Conservation (phyloP, 176 grass and related monocot species). For the Juncus effusus region DNA sequence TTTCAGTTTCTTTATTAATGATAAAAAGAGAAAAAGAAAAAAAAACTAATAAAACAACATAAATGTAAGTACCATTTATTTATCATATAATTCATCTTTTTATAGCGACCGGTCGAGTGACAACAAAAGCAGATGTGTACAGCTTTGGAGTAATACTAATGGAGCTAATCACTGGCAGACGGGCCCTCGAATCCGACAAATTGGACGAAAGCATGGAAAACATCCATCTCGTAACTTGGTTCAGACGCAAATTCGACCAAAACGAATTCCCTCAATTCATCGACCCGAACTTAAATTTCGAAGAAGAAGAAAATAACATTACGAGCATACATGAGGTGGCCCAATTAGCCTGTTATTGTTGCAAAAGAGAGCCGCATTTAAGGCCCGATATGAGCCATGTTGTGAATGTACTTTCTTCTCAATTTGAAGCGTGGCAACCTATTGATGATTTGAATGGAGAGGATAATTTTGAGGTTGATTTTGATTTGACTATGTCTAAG, state of each 20-base stretch:
- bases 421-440: conserved; percentile 17
- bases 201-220: conserved; percentile 23
- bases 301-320: conserved; percentile 32
- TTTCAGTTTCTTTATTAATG: too few relatives aligned
- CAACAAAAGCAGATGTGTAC: conserved; percentile 46
- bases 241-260: conserved; percentile 32
- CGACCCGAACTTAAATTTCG: conserved; percentile 25
- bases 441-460: conserved; percentile 9
- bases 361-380: conserved; percentile 24
- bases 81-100: not conserved
- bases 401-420: conserved; percentile 26
- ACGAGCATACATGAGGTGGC: conserved; percentile 28
- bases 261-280: conserved; percentile 25
- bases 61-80: conserved; percentile 1
- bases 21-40: too few relatives aligned
- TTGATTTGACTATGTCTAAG: conserved; percentile 16
- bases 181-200: conserved; percentile 29
- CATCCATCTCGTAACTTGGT: conserved; percentile 40
- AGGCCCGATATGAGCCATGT: conserved; percentile 41
- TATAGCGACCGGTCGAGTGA: conserved; percentile 41
- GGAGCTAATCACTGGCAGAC: conserved; percentile 39
- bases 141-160: conserved; percentile 49
- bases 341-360: conserved; percentile 37
- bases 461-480: conserved; percentile 18
- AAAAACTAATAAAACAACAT: too few relatives aligned